Conservation (phyloP, 1,139 yeast species). For the Magnusiomyces clavatus region DNA sequence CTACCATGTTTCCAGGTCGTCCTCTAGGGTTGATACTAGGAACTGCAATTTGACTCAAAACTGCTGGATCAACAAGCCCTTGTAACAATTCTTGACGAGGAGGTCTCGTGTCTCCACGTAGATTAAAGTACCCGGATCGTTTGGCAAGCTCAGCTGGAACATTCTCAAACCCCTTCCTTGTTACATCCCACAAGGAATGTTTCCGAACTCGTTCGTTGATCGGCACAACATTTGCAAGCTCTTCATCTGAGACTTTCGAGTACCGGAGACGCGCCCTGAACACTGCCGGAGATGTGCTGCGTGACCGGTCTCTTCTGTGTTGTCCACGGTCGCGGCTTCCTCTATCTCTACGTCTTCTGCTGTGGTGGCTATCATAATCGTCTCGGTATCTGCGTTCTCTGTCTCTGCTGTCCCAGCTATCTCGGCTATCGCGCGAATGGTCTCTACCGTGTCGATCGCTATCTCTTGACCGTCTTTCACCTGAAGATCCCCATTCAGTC, state of each 20-base stretch:
- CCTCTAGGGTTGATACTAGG: slow-evolving; percentile 1
- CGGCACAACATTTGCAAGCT: slow-evolving; percentile 34
- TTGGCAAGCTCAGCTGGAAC: slow-evolving; percentile 77
- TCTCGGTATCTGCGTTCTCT: slow-evolving; percentile 13
- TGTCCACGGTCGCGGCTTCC: slow-evolving; percentile 17
- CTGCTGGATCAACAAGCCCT: slow-evolving; percentile 33
- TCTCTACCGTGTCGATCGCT: slow-evolving; percentile 12
- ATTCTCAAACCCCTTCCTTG: slow-evolving; percentile 68
- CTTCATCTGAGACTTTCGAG: slow-evolving; percentile 13
- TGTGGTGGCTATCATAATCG: slow-evolving; percentile 13
- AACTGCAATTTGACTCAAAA: not conserved
- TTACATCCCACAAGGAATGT: slow-evolving; percentile 64
- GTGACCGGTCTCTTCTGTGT: slow-evolving; percentile 13
- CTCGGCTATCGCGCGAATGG: slow-evolving; percentile 10
- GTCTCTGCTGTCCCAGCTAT: slow-evolving; percentile 13
- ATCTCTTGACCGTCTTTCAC: slow-evolving; percentile 1
- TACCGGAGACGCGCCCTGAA: slow-evolving; percentile 15
- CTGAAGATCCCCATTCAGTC: too few relatives aligned
- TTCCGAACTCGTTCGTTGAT: slow-evolving; percentile 39
- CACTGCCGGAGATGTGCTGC: slow-evolving; percentile 15
- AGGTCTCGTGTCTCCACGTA: slow-evolving; percentile 60
- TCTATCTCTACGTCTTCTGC: slow-evolving; percentile 14
- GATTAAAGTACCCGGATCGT: slow-evolving; percentile 69
- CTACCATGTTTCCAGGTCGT: slow-evolving; percentile 3
- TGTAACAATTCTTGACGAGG: slow-evolving; percentile 49